These are phyloP conservation scores for Penstemon eatonii DNA, from an alignment of 257 asterid species.

Conservation along the genomic window DNA sequence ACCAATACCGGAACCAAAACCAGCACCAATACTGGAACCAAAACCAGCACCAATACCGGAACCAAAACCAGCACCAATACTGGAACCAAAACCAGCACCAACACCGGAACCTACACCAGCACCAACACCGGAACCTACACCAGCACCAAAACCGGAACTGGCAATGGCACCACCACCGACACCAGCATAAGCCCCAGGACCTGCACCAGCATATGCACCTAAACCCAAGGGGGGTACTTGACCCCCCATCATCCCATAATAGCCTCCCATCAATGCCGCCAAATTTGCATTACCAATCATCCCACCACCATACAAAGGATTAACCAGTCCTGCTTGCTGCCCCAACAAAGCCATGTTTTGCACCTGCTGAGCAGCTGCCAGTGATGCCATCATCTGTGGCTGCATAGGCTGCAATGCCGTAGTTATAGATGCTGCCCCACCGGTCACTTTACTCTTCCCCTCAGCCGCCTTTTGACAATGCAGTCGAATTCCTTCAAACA, in stretches of 20 bases:
- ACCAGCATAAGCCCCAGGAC: constrained; percentile 31
- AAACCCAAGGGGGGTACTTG: constrained; percentile 40
- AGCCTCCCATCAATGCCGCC: constrained; percentile 57
- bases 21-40: too few relatives aligned
- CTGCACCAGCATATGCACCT: constrained; percentile 41
- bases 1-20: too few relatives aligned
- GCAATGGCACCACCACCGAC: not conserved
- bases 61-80: too few relatives aligned
- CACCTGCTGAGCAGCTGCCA: constrained; percentile 57
- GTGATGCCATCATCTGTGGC: constrained; percentile 54
- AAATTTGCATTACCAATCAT: constrained; percentile 44
- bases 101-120: too few relatives aligned
- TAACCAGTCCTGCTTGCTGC: constrained; percentile 50
- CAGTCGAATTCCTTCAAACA: constrained; percentile 74
- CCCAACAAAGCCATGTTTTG: constrained; percentile 63
- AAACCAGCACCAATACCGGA: too few relatives aligned
- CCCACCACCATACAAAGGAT: constrained; percentile 53
- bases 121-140: too few relatives aligned
- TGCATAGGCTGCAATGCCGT: constrained; percentile 65
- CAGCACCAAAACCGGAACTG: too few relatives aligned
- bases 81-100: too few relatives aligned
- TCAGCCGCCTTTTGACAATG: constrained; percentile 70
- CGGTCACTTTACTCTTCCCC: constrained; percentile 47
- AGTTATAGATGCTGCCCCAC: constrained; percentile 83
- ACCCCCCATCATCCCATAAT: constrained; percentile 59